Percentiles rank a stretch among this genome's conserved stretches.
These are phyloP conservation scores for Podospora appendiculata DNA, from an alignment of 495 filamentous ascomycete species.

Conservation along the genomic window DNA sequence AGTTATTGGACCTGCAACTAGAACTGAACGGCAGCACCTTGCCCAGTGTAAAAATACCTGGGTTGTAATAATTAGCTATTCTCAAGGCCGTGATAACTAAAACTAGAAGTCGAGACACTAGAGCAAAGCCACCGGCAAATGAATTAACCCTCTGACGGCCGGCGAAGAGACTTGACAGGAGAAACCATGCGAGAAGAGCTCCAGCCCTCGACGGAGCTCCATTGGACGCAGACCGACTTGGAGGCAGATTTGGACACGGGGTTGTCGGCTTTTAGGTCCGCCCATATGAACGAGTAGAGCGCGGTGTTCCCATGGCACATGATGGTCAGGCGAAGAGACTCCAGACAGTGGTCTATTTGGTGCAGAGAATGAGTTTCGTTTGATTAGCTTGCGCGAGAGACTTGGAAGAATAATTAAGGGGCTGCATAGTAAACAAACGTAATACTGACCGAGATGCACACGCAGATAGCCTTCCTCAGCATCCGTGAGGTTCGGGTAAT, in stretches of 20 bases:
- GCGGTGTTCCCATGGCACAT: slow-evolving; percentile 14
- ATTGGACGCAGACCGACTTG: slow-evolving; percentile 6
- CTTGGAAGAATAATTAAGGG: not conserved
- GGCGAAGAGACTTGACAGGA: too few species aligned
- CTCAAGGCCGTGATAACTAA: too few species aligned
- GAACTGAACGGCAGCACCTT: too few species aligned
- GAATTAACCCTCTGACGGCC: too few species aligned
- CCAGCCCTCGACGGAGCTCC: slow-evolving; percentile 8
- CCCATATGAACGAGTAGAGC: slow-evolving; percentile 9
- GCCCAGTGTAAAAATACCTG: too few species aligned
- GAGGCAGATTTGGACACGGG: slow-evolving; percentile 7
- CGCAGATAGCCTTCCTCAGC: slow-evolving; percentile 5
- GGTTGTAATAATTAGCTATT: too few species aligned
- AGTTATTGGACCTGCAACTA: too few species aligned
- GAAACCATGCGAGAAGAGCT: not conserved
- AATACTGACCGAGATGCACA: slow-evolving; percentile 5
- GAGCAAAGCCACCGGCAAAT: too few species aligned
- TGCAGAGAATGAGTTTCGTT: not conserved
- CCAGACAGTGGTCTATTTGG: slow-evolving; percentile 12
- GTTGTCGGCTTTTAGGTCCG: not conserved
- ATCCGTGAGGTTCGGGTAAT: slow-evolving; percentile 12
- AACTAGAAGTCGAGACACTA: too few species aligned
- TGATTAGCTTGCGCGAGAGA: not conserved
- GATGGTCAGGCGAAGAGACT: slow-evolving; percentile 4
- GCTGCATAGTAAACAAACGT: not conserved